These are phyloP conservation scores for Paramyrothecium roridum DNA, from an alignment of 2,329 filamentous ascomycete species.

Conservation along the genomic window DNA sequence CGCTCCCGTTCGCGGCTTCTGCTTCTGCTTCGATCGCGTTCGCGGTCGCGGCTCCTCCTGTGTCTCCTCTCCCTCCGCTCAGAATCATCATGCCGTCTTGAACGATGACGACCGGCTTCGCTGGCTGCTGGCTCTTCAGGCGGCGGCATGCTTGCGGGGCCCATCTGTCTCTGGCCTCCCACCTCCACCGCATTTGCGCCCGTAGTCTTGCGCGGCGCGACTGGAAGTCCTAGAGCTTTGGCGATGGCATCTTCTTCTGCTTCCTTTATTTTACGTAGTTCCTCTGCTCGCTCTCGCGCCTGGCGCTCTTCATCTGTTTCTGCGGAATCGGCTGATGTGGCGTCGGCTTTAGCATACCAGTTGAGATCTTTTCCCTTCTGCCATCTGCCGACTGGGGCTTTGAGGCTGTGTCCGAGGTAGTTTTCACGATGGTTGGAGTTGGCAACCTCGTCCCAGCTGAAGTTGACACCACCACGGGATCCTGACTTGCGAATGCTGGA, in stretches of 20 bases:
- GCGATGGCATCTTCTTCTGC: slow-evolving; percentile 91
- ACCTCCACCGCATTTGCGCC: slow-evolving; percentile 69
- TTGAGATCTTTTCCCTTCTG: slow-evolving; percentile 69
- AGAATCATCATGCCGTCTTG: slow-evolving; percentile 25
- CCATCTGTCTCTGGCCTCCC: slow-evolving; percentile 34
- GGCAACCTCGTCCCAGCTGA: slow-evolving; percentile 95
- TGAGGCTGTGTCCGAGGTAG: slow-evolving; percentile 84
- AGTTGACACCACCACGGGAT: slow-evolving; percentile 89
- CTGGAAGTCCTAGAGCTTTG: slow-evolving; percentile 74
- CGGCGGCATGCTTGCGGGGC: slow-evolving; percentile 20
- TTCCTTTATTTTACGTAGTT: slow-evolving; percentile 80
- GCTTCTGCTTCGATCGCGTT: slow-evolving; percentile 9
- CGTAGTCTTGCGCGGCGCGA: slow-evolving; percentile 56
- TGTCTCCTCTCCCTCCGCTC: slow-evolving; percentile 27
- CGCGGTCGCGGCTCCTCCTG: slow-evolving; percentile 26
- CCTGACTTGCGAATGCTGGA: slow-evolving; percentile 87
- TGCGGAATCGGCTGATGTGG: slow-evolving; percentile 39
- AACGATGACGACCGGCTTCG: slow-evolving; percentile 22
- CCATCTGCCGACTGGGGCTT: slow-evolving; percentile 91
- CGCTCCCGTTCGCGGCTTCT: slow-evolving; percentile 14
- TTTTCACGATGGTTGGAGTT: slow-evolving; percentile 84
- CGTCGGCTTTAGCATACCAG: slow-evolving; percentile 61
- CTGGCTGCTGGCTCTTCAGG: slow-evolving; percentile 17
- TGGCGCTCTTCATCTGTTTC: slow-evolving; percentile 58
- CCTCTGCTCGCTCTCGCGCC: slow-evolving; percentile 66